Evolutionary conservation across 2,329 filamentous ascomycete genomes (phyloP).

Genomic region (Hypoxylon sp.): DNA sequence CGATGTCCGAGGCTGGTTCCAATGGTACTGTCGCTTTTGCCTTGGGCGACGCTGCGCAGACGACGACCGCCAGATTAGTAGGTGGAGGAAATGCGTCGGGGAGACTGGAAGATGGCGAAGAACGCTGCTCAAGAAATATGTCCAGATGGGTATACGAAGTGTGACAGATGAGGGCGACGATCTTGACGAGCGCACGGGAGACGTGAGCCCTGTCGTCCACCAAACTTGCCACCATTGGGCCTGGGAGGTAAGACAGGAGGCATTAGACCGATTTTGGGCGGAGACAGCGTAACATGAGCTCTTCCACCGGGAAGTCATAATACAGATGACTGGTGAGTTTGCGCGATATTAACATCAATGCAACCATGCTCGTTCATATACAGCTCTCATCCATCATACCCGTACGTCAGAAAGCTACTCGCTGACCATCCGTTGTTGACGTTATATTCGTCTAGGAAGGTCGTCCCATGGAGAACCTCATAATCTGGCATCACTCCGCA

Average conservation of each 20-base stretch:
- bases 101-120: constrained; percentile 64
- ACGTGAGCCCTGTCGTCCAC: constrained; percentile 67
- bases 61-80: constrained; percentile 63
- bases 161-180: constrained; percentile 63
- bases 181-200: constrained; percentile 51
- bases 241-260: constrained; percentile 63
- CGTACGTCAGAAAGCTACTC: constrained; percentile 52
- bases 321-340: not conserved
- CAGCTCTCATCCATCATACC: constrained; percentile 30
- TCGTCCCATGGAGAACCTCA: constrained; percentile 53
- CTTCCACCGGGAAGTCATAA: not conserved
- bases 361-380: not conserved
- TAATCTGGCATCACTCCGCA: constrained; percentile 50
- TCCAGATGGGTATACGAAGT: constrained; percentile 54
- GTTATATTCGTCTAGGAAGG: constrained; percentile 51
- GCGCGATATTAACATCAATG: constrained; percentile 10
- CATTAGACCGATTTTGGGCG: constrained; percentile 62
- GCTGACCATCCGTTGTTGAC: constrained; percentile 55
- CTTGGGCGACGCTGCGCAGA: constrained; percentile 63
- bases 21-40: constrained; percentile 68
- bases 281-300: constrained; percentile 30
- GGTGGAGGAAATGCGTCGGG: constrained; percentile 67
- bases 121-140: constrained; percentile 65
- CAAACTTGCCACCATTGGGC: constrained; percentile 70
- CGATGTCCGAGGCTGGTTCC: constrained; percentile 68